Percentiles rank a stretch among this genome's conserved stretches.
Evolutionary conservation across 176 grass and related monocot species (phyloP).

Genomic region (Oryza nivara): DNA sequence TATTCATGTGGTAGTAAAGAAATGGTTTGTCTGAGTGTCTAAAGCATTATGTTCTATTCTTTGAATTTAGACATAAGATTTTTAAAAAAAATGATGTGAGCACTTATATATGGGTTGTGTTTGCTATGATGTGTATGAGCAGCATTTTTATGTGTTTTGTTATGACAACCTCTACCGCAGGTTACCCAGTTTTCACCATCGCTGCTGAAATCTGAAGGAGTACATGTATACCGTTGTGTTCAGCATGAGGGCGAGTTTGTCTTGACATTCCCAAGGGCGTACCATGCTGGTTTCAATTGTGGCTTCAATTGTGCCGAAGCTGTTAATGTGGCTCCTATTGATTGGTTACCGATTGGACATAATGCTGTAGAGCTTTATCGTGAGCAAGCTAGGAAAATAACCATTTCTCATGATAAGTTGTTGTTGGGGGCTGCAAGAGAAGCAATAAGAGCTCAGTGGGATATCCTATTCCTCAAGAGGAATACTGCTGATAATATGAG

Average conservation of each 20-base stretch:
- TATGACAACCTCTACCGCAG: constrained; percentile 46
- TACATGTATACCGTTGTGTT: constrained; percentile 81
- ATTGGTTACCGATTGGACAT: constrained; percentile 95
- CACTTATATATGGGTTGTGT: not conserved
- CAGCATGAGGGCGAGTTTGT: constrained; percentile 87
- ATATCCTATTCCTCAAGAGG: constrained; percentile 66
- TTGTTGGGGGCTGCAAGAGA: constrained; percentile 83
- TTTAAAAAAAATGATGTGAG: not conserved
- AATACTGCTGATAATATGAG: constrained; percentile 64
- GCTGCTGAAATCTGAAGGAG: constrained; percentile 79
- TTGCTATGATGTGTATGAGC: not conserved
- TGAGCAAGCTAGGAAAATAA: constrained; percentile 72
- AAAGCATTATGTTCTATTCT: constrained; percentile 9
- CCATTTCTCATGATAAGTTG: constrained; percentile 94
- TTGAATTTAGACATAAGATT: not conserved
- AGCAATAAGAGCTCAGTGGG: constrained; percentile 88
- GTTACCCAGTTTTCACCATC: constrained; percentile 97
- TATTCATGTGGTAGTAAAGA: not conserved
- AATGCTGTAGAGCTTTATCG: constrained; percentile 87
- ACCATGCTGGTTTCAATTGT: constrained; percentile 95
- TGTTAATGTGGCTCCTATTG: constrained; percentile 93
- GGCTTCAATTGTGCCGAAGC: constrained; percentile 99
- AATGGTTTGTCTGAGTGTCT: constrained; percentile 13
- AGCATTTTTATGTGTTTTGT: constrained; percentile 9
- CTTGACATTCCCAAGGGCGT: constrained; percentile 86